Evolutionary conservation across 352 stramenopile species (phyloP).

Genomic region (Bremia lactucae): DNA sequence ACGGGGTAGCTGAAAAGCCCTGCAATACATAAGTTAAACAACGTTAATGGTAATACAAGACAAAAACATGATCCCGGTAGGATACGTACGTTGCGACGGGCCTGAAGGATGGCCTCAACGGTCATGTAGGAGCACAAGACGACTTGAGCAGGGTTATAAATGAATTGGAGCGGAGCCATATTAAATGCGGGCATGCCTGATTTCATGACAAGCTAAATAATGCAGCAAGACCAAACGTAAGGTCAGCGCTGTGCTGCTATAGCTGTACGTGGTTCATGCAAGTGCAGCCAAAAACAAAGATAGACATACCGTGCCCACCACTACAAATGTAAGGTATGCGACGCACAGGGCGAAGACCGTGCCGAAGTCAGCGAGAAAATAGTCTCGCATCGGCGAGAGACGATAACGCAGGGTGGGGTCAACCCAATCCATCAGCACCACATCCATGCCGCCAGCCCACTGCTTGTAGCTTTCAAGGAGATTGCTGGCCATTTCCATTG

Average conservation of each 20-base stretch:
- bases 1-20: slow-evolving; percentile 79
- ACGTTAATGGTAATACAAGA: slow-evolving; percentile 11
- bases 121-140: slow-evolving; percentile 92
- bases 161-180: slow-evolving; percentile 74
- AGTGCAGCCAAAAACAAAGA: background rate
- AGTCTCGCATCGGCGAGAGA: slow-evolving; percentile 24
- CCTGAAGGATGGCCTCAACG: slow-evolving; percentile 82
- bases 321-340: slow-evolving; percentile 57
- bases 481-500: slow-evolving; percentile 19
- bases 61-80: background rate
- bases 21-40: slow-evolving; percentile 11
- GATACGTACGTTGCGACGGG: slow-evolving; percentile 65
- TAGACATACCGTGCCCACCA: slow-evolving; percentile 25
- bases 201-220: slow-evolving; percentile 41
- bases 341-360: slow-evolving; percentile 40
- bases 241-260: background rate
- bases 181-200: slow-evolving; percentile 39
- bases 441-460: slow-evolving; percentile 24
- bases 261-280: background rate
- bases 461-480: slow-evolving; percentile 30
- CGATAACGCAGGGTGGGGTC: slow-evolving; percentile 25
- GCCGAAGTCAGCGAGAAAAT: slow-evolving; percentile 25
- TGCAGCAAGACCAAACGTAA: background rate
- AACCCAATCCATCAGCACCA: slow-evolving; percentile 27
- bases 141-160: slow-evolving; percentile 92